These are phyloP conservation scores for Cyclostephanos tholiformis DNA, from an alignment of 108 stramenopile species.

Conservation along the genomic window DNA sequence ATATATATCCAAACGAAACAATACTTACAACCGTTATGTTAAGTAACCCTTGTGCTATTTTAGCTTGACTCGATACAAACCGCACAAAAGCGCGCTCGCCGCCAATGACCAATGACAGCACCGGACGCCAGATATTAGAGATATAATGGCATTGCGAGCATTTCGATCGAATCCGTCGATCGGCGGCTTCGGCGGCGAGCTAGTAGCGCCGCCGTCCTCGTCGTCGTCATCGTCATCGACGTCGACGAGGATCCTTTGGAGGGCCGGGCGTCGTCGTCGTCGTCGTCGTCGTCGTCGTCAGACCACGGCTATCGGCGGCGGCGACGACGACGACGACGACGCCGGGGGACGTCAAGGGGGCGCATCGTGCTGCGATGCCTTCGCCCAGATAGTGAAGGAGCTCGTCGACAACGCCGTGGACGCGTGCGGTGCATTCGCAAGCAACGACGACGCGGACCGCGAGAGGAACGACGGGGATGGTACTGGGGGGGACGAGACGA, in stretches of 20 bases:
- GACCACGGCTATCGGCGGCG: neutral
- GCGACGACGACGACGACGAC: neutral
- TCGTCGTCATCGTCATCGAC: neutral
- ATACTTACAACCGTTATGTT: too few relatives aligned
- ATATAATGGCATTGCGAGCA: constrained; percentile 76
- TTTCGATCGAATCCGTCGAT: constrained; percentile 80
- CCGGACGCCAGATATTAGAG: neutral
- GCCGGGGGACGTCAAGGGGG: neutral
- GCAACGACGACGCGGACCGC: constrained; percentile 8
- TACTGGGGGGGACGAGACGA: constrained; percentile 4
- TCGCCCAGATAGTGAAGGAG: constrained; percentile 89
- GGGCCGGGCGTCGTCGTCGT: neutral
- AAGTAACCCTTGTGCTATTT: too few relatives aligned
- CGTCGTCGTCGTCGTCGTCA: neutral
- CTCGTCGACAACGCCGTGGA: constrained; percentile 91
- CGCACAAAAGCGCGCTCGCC: too few relatives aligned
- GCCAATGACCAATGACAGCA: too few relatives aligned
- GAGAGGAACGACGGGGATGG: constrained; percentile 3
- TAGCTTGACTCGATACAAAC: too few relatives aligned
- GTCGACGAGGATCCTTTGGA: constrained; percentile 2
- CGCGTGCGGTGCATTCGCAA: constrained; percentile 53
- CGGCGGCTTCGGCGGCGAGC: constrained; percentile 85
- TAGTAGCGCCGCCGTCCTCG: neutral
- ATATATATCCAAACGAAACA: too few relatives aligned
- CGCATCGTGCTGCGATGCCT: constrained; percentile 55